phyloP scores from a whole-genome alignment of 1,284 basidiomycete species.

The Trametes versicolor region DNA sequence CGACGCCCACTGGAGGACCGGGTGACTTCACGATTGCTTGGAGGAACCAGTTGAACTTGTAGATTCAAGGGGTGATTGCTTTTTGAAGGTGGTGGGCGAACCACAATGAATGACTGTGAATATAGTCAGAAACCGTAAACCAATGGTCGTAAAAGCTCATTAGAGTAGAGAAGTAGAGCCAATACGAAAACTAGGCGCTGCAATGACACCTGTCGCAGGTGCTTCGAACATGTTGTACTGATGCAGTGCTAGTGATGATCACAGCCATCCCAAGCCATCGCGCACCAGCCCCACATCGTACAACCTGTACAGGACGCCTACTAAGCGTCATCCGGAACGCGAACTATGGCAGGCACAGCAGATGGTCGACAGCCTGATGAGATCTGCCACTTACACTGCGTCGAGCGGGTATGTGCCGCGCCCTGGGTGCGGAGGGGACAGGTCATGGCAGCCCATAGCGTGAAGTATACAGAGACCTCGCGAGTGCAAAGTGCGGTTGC shows the following conservation, averaged over 20 bases:
- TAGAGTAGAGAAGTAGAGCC: too few relatives aligned
- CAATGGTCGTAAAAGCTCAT: background rate
- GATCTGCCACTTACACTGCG: constrained; percentile 7
- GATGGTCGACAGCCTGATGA: constrained; percentile 11
- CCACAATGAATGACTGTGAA: constrained; percentile 83
- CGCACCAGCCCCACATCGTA: background rate
- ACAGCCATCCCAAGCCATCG: background rate
- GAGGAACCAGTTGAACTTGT: constrained; percentile 92
- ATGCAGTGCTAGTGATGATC: too few relatives aligned
- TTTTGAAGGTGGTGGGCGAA: constrained; percentile 85
- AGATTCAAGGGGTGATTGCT: constrained; percentile 91
- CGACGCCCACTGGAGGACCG: constrained; percentile 46
- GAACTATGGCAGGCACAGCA: constrained; percentile 3
- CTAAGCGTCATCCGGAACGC: background rate
- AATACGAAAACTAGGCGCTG: too few relatives aligned
- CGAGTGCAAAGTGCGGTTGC: background rate
- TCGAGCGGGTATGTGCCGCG: background rate
- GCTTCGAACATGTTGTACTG: background rate
- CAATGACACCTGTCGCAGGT: constrained; percentile 15
- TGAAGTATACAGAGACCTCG: background rate
- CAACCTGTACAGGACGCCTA: background rate
- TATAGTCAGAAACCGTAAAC: background rate
- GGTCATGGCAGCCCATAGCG: background rate
- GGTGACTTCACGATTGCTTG: constrained; percentile 58
- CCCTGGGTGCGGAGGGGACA: background rate